Evolutionary conservation across 352 stramenopile species (phyloP).

Genomic region (Phytophthora multivora): DNA sequence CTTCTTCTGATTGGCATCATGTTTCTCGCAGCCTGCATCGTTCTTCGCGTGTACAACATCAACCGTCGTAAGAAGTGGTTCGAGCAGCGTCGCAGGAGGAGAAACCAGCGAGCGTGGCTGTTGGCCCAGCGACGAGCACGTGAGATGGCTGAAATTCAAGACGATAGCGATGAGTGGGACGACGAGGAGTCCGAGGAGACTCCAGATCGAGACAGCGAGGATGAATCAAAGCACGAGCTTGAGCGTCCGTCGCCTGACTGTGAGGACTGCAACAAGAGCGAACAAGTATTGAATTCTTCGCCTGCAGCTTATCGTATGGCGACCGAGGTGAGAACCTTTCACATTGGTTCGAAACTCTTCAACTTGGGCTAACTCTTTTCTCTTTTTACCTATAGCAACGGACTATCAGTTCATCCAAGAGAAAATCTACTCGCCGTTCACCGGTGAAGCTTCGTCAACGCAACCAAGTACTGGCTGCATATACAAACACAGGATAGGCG

Average conservation of each 20-base stretch:
- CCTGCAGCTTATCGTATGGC: slow-evolving; percentile 20
- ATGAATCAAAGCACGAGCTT: slow-evolving; percentile 24
- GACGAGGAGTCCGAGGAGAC: slow-evolving; percentile 40
- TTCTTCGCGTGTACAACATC: slow-evolving; percentile 49
- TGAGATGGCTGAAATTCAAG: slow-evolving; percentile 15
- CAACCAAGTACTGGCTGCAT: not conserved
- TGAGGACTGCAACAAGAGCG: slow-evolving; percentile 12
- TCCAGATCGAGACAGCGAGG: slow-evolving; percentile 21
- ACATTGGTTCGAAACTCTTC: not conserved
- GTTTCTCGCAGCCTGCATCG: slow-evolving; percentile 52
- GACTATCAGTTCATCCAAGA: slow-evolving; percentile 1
- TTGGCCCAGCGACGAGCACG: slow-evolving; percentile 30
- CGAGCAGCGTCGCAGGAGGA: slow-evolving; percentile 38
- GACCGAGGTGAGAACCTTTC: slow-evolving; percentile 22
- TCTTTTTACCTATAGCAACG: slow-evolving; percentile 7
- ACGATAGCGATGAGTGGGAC: slow-evolving; percentile 38
- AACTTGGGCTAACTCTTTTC: slow-evolving; percentile 6
- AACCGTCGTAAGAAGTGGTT: slow-evolving; percentile 61
- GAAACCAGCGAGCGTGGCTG: slow-evolving; percentile 32
- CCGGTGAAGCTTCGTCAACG: slow-evolving; percentile 10
- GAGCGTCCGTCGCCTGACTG: not conserved
- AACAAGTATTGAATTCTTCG: slow-evolving; percentile 13
- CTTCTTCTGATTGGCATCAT: slow-evolving; percentile 45
- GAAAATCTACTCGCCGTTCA: slow-evolving; percentile 3
- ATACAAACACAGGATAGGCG: slow-evolving; percentile 19